Conservation (phyloP, 169 alveolate species). For the Pseudocohnilembus persalinus region DNA sequence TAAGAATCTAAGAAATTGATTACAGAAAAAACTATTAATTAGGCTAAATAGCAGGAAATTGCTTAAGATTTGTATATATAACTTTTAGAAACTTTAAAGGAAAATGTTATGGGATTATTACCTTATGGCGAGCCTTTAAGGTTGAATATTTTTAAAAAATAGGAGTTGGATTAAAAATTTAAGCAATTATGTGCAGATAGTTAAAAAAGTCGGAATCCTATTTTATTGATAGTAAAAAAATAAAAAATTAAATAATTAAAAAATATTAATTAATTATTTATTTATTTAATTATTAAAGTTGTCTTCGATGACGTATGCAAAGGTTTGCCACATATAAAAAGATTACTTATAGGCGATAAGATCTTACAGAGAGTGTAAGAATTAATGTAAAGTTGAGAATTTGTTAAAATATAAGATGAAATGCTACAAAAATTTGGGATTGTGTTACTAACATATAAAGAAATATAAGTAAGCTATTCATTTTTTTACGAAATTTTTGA, state of each 20-base stretch:
- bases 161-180: neutral
- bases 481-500: conserved; percentile 63
- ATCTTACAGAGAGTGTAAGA: neutral
- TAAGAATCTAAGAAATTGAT: neutral
- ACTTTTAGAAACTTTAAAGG: neutral
- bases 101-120: no score
- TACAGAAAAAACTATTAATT: neutral
- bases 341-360: neutral
- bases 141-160: no score
- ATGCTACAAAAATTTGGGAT: conserved; percentile 59
- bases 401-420: conserved; percentile 40
- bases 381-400: neutral
- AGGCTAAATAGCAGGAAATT: neutral
- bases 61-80: neutral
- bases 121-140: neutral
- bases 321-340: neutral
- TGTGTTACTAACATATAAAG: conserved; percentile 63
- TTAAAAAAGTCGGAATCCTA: no score
- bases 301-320: neutral
- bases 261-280: no score
- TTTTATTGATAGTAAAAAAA: neutral
- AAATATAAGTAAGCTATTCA: conserved; percentile 62
- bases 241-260: no score
- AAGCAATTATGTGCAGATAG: neutral
- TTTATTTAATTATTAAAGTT: neutral